phyloP scores from a whole-genome alignment of 768 basidiomycete genomes.

The Hemileccinum impolitum region DNA sequence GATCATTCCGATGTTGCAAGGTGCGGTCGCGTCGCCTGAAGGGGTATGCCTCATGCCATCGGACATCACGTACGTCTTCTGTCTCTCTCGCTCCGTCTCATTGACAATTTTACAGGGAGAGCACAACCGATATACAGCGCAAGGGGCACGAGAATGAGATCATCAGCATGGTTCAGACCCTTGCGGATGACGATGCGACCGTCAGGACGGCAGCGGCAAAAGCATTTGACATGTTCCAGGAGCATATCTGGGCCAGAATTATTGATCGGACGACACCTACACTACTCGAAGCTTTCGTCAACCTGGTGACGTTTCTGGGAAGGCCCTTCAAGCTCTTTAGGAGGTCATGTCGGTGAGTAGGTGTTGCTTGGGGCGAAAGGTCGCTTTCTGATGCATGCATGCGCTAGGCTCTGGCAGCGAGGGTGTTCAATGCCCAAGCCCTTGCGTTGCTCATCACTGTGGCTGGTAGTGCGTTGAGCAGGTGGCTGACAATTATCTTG shows the following conservation, averaged over 20 bases:
- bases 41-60: conserved; percentile 87
- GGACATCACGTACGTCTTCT: conserved; percentile 72
- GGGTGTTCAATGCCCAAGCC: conserved; percentile 91
- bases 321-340: conserved; percentile 85
- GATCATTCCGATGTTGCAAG: conserved; percentile 75
- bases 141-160: conserved; percentile 90
- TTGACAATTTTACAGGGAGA: conserved; percentile 54
- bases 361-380: too few species aligned
- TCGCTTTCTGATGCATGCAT: background rate
- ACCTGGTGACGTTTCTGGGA: conserved; percentile 89
- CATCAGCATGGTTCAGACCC: conserved; percentile 73
- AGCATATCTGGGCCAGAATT: conserved; percentile 83
- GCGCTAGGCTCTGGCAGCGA: conserved; percentile 80
- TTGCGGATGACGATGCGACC: conserved; percentile 84
- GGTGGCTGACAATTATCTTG: conserved; percentile 75
- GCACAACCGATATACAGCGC: conserved; percentile 75
- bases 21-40: conserved; percentile 59
- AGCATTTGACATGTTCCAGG: conserved; percentile 90
- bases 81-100: background rate
- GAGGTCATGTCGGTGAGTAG: conserved; percentile 88
- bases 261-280: conserved; percentile 98
- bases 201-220: conserved; percentile 89
- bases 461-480: conserved; percentile 86
- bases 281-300: conserved; percentile 89
- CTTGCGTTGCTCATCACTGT: conserved; percentile 89